Percentiles rank a stretch among this genome's conserved stretches.
These are phyloP conservation scores for Trichoderma gracile DNA, from an alignment of 2,329 filamentous ascomycete species.

Conservation along the genomic window DNA sequence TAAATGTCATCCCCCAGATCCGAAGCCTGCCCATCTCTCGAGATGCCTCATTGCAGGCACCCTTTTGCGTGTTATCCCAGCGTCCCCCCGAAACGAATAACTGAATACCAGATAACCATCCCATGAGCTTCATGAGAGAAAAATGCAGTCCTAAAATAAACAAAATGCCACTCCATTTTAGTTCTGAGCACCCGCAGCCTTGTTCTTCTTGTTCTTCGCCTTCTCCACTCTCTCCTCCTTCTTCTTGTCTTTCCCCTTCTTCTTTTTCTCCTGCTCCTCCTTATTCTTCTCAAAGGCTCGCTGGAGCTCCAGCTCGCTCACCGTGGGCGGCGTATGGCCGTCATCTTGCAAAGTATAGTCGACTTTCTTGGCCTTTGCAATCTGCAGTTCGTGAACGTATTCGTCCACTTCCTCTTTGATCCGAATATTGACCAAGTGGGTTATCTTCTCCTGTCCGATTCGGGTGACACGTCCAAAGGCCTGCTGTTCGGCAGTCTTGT, in stretches of 20 bases:
- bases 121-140: no score
- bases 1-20: background rate
- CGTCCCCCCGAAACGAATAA: background rate
- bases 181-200: background rate
- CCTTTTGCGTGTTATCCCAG: background rate
- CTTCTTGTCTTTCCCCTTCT: background rate
- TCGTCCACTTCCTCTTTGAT: background rate
- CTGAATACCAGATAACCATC: no score
- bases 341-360: slow-evolving; percentile 15
- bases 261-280: background rate
- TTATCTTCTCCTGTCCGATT: slow-evolving; percentile 47
- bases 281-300: background rate
- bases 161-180: background rate
- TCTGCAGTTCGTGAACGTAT: background rate
- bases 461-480: slow-evolving; percentile 62
- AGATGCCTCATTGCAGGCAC: background rate
- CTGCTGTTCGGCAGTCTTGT: slow-evolving; percentile 61
- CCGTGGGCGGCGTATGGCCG: background rate
- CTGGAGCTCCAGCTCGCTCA: slow-evolving; percentile 13
- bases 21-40: background rate
- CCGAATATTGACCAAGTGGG: slow-evolving; percentile 4
- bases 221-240: background rate
- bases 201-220: background rate
- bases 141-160: background rate
- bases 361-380: slow-evolving; percentile 1